Base-by-base conservation (phyloP, 2,329 filamentous ascomycete genomes). In the Beauveria rudraprayagi region DNA sequence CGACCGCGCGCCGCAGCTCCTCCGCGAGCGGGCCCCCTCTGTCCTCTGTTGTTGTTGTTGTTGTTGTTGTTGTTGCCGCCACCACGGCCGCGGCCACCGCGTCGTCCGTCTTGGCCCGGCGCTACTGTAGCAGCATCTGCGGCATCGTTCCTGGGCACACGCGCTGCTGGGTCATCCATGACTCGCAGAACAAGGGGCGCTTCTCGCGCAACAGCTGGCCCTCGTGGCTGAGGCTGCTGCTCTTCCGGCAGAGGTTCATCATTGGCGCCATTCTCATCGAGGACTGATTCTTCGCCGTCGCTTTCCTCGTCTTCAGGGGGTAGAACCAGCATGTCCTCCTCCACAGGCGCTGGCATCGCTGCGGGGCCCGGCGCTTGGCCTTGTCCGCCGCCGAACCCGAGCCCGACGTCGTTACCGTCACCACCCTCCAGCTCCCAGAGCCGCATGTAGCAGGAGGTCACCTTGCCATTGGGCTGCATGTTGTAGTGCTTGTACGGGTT, bases 401-500 rank as follows among this genome's bases (percentile, higher is more conserved):
- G 68, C 3, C 77, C 80, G 52, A 81, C 77, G 55, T 82, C 79
- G 56, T 77, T 76, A 3, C 83, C 84, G 66, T 97, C 92, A 0
- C 92, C 92, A 51, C 83, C 85, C 72, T 95, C 91, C 26, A 95
- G 76, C 69, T 96, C 94, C 92, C 92, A 97, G 3, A 99, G 78
- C 4, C 91, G 86, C 80, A 90, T 89, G 69, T 88, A 95, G 71
- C 94, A 99, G 11, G 78, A 78, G 1, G 85, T 89, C 37, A 76
- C 67, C 48, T 74, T 73, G 1, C 79, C 80, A 47, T 70, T 70
- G 17, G 82, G 78, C 56, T 77, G 75, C 30, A 84, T 80, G 70
- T 96, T 96, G 77, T 92, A 99, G 72, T 99, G 94, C 60, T 81
- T 77, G 70, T 97, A 97, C 1, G 92, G 92, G 67, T 96, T 94